Evolutionary conservation across 306 rosid species (phyloP).

Genomic region (Trichosanthes truncata): DNA sequence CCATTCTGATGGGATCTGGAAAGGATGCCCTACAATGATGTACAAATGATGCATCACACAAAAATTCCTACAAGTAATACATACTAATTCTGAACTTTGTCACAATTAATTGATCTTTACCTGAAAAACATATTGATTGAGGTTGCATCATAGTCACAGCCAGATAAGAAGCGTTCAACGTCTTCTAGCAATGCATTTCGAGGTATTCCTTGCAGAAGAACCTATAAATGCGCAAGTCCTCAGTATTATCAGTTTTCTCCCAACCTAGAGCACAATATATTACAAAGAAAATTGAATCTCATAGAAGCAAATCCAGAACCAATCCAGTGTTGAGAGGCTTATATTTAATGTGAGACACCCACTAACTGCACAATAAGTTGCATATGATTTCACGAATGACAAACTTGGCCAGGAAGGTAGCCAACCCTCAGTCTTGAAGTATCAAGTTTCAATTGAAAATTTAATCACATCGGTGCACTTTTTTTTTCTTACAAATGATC

Average conservation of each 20-base stretch:
- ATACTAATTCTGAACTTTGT: neutral
- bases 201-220: conserved; percentile 62
- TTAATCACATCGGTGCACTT: neutral
- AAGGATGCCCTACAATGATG: conserved; percentile 29
- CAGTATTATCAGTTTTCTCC: conserved; percentile 7
- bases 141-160: conserved; percentile 37
- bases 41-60: neutral
- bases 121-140: conserved; percentile 36
- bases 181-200: conserved; percentile 21
- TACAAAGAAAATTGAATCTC: neutral
- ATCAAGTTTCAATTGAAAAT: neutral
- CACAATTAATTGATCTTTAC: conserved; percentile 21
- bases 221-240: conserved; percentile 29
- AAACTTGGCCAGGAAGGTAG: neutral
- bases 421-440: neutral
- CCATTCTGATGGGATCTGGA: conserved; percentile 35
- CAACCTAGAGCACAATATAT: neutral
- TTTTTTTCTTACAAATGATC: neutral
- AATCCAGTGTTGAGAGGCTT: neutral
- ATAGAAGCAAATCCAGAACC: neutral
- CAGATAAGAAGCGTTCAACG: conserved; percentile 46
- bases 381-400: neutral
- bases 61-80: conserved; percentile 9
- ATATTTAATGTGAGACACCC: neutral
- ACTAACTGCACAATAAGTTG: neutral